Base-by-base conservation (phyloP, 148 eudicot species). In the Simmondsia chinensis region DNA sequence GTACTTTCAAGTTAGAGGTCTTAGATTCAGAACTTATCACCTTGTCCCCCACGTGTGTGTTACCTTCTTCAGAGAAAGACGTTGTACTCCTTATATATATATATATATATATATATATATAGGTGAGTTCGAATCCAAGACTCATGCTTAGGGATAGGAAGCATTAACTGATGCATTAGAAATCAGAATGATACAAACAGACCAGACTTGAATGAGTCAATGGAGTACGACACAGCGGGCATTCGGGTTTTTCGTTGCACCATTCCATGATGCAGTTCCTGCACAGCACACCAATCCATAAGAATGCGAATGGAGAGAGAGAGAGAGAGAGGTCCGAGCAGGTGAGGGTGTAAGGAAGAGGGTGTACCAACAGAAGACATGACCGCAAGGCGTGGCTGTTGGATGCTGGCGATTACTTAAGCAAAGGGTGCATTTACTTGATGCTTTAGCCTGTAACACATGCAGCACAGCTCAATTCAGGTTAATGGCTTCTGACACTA, bases 181-280 rank as follows among this genome's bases (percentile, higher is more conserved):
- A 87, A 64, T 91, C 99, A 2, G 99, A 91, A 75, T 91, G 88
- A 59, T 91, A 91, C 8, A 91, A 48, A 63, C 95, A 91, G 55
- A 86, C 94, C 61, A 91, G 69, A 54, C 85, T 91, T 29, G 99
- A 86, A 75, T 91, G 99, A 9, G 85, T 72, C 39, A 77, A 46
- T 4, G 94, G 95, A 11, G 99, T 82, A 14, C 99, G 94, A 41
- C 99, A 91, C 0, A 91, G 80, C 42, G 99, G 99, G 56, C 99
- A 91, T 63, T 91, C 99, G 0, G 94, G 99, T 77, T 91, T 91
- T 54, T 91, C 99, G 33, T 91, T 91, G 72, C 99, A 91, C 99
- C 99, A 91, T 60, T 91, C 99, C 99, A 86, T 85, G 24, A 91
- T 76, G 68, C 99, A 91, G 61, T 68, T 91, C 99, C 99, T 91